Conservation (phyloP, 108 stramenopile species). For the Epithemia pelagica region DNA sequence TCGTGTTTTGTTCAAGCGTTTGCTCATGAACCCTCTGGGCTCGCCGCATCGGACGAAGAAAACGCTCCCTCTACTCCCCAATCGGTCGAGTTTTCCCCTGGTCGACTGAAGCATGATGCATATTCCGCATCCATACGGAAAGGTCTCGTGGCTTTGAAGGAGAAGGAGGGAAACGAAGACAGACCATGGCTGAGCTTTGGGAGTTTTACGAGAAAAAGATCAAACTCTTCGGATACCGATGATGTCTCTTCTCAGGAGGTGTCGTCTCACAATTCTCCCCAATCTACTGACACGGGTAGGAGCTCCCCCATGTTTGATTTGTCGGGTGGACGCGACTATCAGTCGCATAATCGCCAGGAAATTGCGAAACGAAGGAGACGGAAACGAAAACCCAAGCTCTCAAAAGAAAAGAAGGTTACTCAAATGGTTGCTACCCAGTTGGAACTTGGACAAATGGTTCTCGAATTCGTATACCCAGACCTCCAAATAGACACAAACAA, state of each 20-base stretch:
- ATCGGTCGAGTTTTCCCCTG: background rate
- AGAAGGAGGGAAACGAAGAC: background rate
- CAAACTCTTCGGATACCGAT: background rate
- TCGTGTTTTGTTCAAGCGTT: slow-evolving; percentile 69
- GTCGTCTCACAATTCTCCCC: background rate
- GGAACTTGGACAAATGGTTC: slow-evolving; percentile 62
- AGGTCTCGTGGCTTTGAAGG: slow-evolving; percentile 16
- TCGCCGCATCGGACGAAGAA: background rate
- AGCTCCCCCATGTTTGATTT: slow-evolving; percentile 8
- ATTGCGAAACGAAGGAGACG: slow-evolving; percentile 22
- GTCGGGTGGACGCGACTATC: slow-evolving; percentile 13
- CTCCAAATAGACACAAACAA: slow-evolving; percentile 57
- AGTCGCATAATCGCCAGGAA: background rate
- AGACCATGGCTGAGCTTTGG: background rate
- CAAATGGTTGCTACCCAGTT: slow-evolving; percentile 52
- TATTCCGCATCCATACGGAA: slow-evolving; percentile 27
- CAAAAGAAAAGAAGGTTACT: slow-evolving; percentile 7
- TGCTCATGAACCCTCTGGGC: slow-evolving; percentile 19
- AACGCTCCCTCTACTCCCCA: background rate
- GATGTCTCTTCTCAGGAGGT: too few relatives aligned
- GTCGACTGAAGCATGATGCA: slow-evolving; percentile 12
- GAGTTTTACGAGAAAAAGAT: background rate
- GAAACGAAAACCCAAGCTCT: slow-evolving; percentile 9
- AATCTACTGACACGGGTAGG: slow-evolving; percentile 13
- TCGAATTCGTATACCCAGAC: slow-evolving; percentile 73